Evolutionary conservation across 2,329 filamentous ascomycete genomes (phyloP), one percentile per base, ranked within the genome.

Genomic region (Clonostachys chloroleuca): DNA sequence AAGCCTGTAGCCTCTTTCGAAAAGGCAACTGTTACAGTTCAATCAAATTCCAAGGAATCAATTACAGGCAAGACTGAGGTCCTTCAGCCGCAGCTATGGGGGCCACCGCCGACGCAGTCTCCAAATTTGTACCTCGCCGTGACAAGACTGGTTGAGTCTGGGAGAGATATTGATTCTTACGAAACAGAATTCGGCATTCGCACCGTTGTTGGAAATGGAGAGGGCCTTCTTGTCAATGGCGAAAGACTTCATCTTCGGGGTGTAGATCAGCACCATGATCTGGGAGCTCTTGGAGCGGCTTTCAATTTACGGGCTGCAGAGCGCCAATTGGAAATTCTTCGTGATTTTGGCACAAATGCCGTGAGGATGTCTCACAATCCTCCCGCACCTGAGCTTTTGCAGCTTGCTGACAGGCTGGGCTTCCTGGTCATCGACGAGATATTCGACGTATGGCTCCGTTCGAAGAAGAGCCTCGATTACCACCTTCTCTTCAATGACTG

Each of bases 281-380:
- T 73, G 1, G 76, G 76, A 3, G 63, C 73, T 1, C 51, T 79
- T 0, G 76, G 75, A 3, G 58, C 72, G 0, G 75, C 75, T n/a
- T 77, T 76, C 62, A 74, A 78, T 55, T 39, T 61, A 35, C 65
- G 70, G 4, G 76, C 75, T 2, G 66, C 69, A 0, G 61, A 74
- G 54, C 65, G 75, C 3, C 73, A 80, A 54, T 62, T 78, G 3
- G 57, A 75, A 51, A 66, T 73, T 18, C 61, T 80, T 2, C 65
- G 63, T 30, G 73, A 76, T 10, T 66, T 79, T 64, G 77, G 77
- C 12, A 56, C 55, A 51, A 79, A 79, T 51, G 69, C 73, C 0
- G 58, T 80, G 5, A 67, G 75, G 5, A 78, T 68, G 13, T 71
- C 75, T 2, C 76, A 80, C 57, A 80, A 80, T 56, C 73, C 73